Conservation (phyloP, 2,329 filamentous ascomycete genomes). For the Seiridium cupressi region DNA sequence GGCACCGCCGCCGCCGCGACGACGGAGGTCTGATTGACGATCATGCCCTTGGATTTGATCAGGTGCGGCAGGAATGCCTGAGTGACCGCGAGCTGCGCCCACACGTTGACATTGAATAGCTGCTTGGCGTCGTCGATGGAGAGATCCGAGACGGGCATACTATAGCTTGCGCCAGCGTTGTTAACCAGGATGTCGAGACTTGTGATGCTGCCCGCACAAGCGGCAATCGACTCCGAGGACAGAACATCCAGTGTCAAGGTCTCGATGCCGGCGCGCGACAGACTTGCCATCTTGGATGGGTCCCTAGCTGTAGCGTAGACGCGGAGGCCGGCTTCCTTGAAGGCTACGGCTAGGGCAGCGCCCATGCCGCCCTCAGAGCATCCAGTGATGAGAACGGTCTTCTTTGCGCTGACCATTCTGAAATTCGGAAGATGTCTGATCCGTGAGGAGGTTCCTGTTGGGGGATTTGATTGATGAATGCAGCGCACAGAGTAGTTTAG, state of each 20-base stretch:
- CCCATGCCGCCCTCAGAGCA: slow-evolving; percentile 38
- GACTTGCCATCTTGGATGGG: slow-evolving; percentile 26
- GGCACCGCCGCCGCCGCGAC: slow-evolving; percentile 25
- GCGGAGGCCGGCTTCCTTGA: slow-evolving; percentile 32
- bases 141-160: slow-evolving; percentile 26
- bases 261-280: slow-evolving; percentile 20
- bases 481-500: not conserved
- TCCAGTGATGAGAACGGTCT: slow-evolving; percentile 9
- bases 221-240: slow-evolving; percentile 24
- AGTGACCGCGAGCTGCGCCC: slow-evolving; percentile 23
- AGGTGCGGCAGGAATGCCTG: slow-evolving; percentile 32
- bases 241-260: slow-evolving; percentile 29
- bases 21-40: slow-evolving; percentile 37
- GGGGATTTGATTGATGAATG: not conserved
- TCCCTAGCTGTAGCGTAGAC: slow-evolving; percentile 41
- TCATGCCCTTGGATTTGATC: slow-evolving; percentile 21
- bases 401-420: not conserved
- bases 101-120: not conserved
- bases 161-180: slow-evolving; percentile 14
- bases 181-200: slow-evolving; percentile 17
- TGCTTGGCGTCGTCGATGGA: not conserved
- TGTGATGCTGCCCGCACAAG: slow-evolving; percentile 14
- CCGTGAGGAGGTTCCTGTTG: not conserved
- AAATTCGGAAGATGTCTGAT: not conserved
- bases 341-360: slow-evolving; percentile 32